Conservation (phyloP, 371 early-diverging fungal genomes). For the Mucor racemosus region DNA sequence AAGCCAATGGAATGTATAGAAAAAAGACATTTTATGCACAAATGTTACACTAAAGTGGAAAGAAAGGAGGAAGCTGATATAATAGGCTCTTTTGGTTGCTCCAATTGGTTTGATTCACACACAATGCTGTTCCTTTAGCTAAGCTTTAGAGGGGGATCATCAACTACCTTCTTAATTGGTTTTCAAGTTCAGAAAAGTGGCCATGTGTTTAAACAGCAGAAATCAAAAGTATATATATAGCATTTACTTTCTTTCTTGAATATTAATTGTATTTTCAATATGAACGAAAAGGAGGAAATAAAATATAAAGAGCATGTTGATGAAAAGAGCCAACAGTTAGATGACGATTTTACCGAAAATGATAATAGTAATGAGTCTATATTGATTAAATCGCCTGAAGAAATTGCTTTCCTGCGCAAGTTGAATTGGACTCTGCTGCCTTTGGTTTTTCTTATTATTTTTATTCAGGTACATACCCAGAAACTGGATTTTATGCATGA, state of each 20-base stretch:
- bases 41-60: too few species aligned
- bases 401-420: slow-evolving; percentile 32
- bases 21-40: not conserved
- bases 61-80: not conserved
- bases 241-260: not conserved
- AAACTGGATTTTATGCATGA: not conserved
- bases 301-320: not conserved
- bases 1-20: not conserved
- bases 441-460: slow-evolving; percentile 28
- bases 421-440: slow-evolving; percentile 33
- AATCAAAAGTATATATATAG: not conserved
- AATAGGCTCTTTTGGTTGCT: not conserved
- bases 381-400: slow-evolving; percentile 23
- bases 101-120: not conserved
- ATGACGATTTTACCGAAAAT: not conserved
- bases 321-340: not conserved
- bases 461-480: slow-evolving; percentile 28
- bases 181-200: slow-evolving; percentile 2
- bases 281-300: not conserved
- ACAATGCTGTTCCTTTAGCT: not conserved
- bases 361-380: not conserved
- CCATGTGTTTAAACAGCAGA: not conserved
- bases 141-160: not conserved
- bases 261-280: not conserved
- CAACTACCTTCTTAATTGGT: not conserved